Base-by-base conservation (phyloP, 768 basidiomycete species). In the Cystobasidium tubakii region DNA sequence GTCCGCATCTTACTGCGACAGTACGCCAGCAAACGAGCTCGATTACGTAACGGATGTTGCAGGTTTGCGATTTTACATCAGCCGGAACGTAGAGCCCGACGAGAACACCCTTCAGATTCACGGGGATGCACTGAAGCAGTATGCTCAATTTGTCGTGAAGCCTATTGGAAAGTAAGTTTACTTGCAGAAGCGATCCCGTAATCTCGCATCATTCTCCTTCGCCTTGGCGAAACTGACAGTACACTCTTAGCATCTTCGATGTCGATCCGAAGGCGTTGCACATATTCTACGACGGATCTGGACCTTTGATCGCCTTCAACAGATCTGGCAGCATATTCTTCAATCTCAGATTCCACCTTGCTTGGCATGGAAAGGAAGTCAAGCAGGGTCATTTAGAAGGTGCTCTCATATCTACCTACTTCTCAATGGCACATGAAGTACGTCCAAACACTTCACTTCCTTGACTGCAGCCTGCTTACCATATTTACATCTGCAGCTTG, bases 241-340 rank as follows among this genome's bases (percentile, higher is more conserved):
- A 66, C 81, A 82, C 0, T 87, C 88, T 84, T 2, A 80, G 84
- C 34, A 83, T 94, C 19, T 98, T 91, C 80, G 84, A 85, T 76
- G 85, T 97, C 42, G 88, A 91, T 0, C 81, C 87, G 31, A 82
- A 85, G 0, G 89, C 88, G 57, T 77, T 96, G 73, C 91, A 95
- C 77, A 85, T 99, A 4, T 98, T 98, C 80, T 89, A 88, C 81
- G 94, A 98, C 79, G 80, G 84, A 25, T 82, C 83, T 3, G 94
- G 95, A 0, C 88, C 87, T 0, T 82, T 90, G 15, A 95, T 98
- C 69, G 96, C 93, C 0, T 98, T 99, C 84, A 99, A 97, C 80
- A 84, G 92, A 31, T 87, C 87, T 62, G 92, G 90, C 1, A 90
- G 89, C 73, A 84, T 98, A 19, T 98, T 92, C 81, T 81, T 96